A percentile compares a stretch with the other conserved stretches of the same genome.
phyloP scores from a whole-genome alignment of 192 early-diverging fungal genomes.

The Obelidium mucronatum region DNA sequence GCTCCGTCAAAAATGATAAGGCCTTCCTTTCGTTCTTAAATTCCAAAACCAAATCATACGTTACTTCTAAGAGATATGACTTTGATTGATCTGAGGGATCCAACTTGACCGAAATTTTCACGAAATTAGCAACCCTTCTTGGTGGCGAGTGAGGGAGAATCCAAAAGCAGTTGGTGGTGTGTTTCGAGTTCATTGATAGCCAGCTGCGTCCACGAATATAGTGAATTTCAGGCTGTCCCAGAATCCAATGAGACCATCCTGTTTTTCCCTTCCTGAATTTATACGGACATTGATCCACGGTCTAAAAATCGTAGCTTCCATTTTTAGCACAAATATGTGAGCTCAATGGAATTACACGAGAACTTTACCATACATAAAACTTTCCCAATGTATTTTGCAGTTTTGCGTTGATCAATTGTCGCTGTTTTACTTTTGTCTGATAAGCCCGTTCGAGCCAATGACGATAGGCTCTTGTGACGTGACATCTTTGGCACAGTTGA shows the following conservation, averaged over 20 bases:
- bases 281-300: background rate
- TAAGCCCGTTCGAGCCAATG: background rate
- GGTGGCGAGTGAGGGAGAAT: background rate
- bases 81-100: background rate
- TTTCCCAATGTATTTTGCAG: background rate
- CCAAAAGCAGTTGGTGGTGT: background rate
- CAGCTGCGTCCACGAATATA: background rate
- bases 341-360: background rate
- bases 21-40: background rate
- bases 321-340: background rate
- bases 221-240: background rate
- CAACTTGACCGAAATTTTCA: background rate
- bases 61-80: background rate
- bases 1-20: background rate
- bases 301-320: too few species aligned
- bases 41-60: background rate
- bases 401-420: background rate
- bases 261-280: background rate
- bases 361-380: background rate
- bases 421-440: background rate
- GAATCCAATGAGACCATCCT: background rate
- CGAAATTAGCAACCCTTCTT: background rate
- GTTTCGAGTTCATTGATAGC: background rate
- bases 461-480: background rate
- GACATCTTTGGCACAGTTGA: background rate